phyloP scores from a whole-genome alignment of 257 asterid genomes.

The Sherardia arvensis region DNA sequence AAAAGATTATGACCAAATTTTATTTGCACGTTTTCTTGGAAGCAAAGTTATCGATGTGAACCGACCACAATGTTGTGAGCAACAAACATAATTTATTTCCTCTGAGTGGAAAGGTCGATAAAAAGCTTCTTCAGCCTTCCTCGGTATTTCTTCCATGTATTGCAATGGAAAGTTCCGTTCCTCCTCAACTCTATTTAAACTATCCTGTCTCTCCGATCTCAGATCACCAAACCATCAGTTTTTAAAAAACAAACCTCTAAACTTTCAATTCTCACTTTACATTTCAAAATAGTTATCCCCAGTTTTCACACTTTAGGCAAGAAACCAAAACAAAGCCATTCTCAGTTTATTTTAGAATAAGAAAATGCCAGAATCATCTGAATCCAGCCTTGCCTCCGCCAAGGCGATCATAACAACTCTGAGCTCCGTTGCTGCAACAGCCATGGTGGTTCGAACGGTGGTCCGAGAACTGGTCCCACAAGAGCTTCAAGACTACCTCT shows the following conservation, averaged over 20 bases:
- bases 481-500: conserved; percentile 36
- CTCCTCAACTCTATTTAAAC: background rate
- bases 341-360: background rate
- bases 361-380: conserved; percentile 18
- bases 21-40: background rate
- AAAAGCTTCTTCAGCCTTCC: background rate
- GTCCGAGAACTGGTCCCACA: conserved; percentile 30
- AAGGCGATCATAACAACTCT: conserved; percentile 38
- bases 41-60: background rate
- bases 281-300: background rate
- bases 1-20: background rate
- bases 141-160: background rate
- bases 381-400: conserved; percentile 34
- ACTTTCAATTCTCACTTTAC: background rate
- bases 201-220: background rate
- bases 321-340: background rate
- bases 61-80: background rate
- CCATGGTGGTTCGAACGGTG: conserved; percentile 40
- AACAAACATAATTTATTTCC: background rate
- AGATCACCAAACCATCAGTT: background rate
- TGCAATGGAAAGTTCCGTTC: background rate
- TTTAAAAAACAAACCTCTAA: background rate
- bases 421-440: conserved; percentile 48
- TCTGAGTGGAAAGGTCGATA: background rate
- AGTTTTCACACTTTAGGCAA: background rate